Percentiles rank a stretch among this genome's conserved stretches.
Conservation (phyloP, 1,139 yeast genomes). For the Yarrowia galli region DNA sequence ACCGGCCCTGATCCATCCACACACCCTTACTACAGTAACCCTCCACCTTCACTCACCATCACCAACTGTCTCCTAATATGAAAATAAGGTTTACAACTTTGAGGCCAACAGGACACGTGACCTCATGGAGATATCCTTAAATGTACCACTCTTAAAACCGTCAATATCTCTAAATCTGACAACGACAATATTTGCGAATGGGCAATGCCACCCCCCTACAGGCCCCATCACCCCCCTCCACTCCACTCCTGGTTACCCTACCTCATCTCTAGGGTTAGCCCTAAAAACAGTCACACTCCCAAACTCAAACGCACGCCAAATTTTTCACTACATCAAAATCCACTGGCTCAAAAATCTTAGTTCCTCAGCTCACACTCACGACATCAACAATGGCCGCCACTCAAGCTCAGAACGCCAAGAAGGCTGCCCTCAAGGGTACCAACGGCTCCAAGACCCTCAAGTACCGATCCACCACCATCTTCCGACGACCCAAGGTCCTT, state of each 20-base stretch:
- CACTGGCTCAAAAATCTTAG: not conserved
- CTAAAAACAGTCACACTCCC: conserved; percentile 20
- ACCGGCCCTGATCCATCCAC: no score
- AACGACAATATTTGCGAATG: no score
- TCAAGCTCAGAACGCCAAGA: conserved; percentile 97
- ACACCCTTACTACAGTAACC: no score
- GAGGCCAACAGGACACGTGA: not conserved
- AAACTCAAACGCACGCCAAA: conserved; percentile 6
- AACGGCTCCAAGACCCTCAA: conserved; percentile 88
- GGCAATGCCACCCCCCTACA: not conserved
- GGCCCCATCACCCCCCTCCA: no score
- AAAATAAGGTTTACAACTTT: not conserved
- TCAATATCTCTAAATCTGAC: not conserved
- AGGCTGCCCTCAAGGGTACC: conserved; percentile 98
- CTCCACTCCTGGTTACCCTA: not conserved
- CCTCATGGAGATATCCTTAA: not conserved
- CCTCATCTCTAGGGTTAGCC: conserved; percentile 18
- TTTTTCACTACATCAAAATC: conserved; percentile 33
- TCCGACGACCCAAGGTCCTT: conserved; percentile 98
- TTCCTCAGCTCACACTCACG: conserved; percentile 39
- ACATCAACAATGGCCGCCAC: conserved; percentile 48
- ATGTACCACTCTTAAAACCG: not conserved
- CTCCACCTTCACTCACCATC: no score
- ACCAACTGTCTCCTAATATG: not conserved
- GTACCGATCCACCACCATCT: conserved; percentile 94